These are phyloP conservation scores for Scedosporium dehoogii DNA, from an alignment of 2,329 filamentous ascomycete species.

Conservation along the genomic window DNA sequence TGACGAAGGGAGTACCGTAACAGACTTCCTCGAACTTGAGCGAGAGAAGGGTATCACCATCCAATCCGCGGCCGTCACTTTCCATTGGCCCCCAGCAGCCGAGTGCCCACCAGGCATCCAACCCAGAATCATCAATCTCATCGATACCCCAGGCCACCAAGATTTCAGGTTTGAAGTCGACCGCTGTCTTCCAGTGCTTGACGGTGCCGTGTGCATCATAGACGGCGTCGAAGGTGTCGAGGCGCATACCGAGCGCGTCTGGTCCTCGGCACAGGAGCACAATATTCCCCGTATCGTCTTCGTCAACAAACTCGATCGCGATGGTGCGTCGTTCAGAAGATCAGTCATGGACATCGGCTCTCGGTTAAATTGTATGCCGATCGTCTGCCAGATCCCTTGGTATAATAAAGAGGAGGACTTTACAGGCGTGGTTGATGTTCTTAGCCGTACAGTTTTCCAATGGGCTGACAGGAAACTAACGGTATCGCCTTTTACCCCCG, in stretches of 20 bases:
- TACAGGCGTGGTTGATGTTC: conserved; percentile 73
- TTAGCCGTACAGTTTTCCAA: conserved; percentile 63
- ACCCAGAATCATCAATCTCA: conserved; percentile 72
- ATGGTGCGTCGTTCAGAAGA: conserved; percentile 69
- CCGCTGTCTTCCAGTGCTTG: conserved; percentile 76
- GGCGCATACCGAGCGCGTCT: conserved; percentile 94
- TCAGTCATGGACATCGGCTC: conserved; percentile 80
- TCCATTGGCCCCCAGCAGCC: conserved; percentile 68
- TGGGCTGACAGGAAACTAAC: conserved; percentile 46
- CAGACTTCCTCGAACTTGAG: conserved; percentile 91
- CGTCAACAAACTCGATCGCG: conserved; percentile 70
- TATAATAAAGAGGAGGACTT: conserved; percentile 76
- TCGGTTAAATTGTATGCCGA: conserved; percentile 72
- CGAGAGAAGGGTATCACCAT: conserved; percentile 61
- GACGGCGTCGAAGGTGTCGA: conserved; percentile 92
- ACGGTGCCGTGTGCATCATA: conserved; percentile 86
- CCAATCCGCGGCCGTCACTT: conserved; percentile 91
- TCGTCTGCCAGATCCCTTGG: conserved; percentile 93
- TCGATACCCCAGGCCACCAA: conserved; percentile 93
- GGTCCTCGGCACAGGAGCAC: conserved; percentile 81
- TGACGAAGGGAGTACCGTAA: conserved; percentile 92
- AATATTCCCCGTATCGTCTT: conserved; percentile 71
- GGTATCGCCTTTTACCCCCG: conserved; percentile 11
- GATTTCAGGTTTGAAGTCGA: conserved; percentile 97
- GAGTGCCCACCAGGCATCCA: conserved; percentile 26